Base-by-base conservation (phyloP, 2,329 filamentous ascomycete species). In the Aspergillus pseudotamarii region DNA sequence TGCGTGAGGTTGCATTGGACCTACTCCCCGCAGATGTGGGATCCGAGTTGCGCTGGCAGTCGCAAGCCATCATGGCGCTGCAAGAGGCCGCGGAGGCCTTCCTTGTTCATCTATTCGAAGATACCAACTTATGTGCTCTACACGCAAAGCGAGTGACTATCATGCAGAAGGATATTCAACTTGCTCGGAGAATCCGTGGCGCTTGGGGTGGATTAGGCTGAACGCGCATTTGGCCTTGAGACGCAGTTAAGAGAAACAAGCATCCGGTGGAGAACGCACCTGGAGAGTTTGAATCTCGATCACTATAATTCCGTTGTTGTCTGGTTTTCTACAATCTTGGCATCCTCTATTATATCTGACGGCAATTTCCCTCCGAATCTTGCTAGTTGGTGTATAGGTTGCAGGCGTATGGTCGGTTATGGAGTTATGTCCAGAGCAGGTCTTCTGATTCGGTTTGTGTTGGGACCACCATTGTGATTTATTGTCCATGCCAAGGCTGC, bases 71-170 rank as follows among this genome's bases (percentile, higher is more conserved):
- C 73, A 88, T 91, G 74, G 94, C 94, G 14, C 85, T 98, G 3
- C 94, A 98, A 80, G 94, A 98, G 83, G 93, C 94, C 16, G 88
- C 94, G n/a, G 94, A 98, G 82, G 94, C 94, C 6, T 98, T 96
- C 80, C 85, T 98, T 70, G 91, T 98, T 63, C 94, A 96, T 75
- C 84, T 98, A n/a, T 97, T 98, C 75, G 94, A 97, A 78, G 93
- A 96, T 80, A 92, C 92, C 68, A 97, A 98, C 81, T 86, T 98
- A 48, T 97, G 94, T 81, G 95, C 94, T 66, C 94, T 98, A 72
- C 94, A 98, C 80, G 95, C 94, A 66, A 97, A 97, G 83, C 86
- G 94, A 76, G 93, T 98, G 59, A 98, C 94, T 45, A 96, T 97
- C 72, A 94, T 96, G 92, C 93, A 95, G 80, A 97, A 97, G 82